Base-by-base conservation (phyloP, 768 basidiomycete genomes). In the Suillus clintonianus region DNA sequence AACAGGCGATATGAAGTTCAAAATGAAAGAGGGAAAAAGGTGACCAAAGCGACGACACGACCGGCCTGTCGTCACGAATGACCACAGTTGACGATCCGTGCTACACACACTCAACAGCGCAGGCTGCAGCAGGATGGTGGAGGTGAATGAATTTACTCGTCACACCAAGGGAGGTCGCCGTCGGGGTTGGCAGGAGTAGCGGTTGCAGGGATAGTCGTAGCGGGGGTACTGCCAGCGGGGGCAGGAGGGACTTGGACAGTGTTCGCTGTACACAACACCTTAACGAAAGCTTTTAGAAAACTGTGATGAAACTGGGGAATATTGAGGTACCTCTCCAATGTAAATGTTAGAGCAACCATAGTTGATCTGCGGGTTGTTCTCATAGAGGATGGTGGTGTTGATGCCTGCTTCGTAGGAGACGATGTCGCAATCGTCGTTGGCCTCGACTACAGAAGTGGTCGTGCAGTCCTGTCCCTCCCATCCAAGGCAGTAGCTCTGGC, bases 281-380 rank as follows among this genome's bases (percentile, higher is more conserved):
- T 48, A 56, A 41, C 17, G 17, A 34, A 32, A n/a, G 27, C 13
- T 34, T 19, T 50, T 37, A 22, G 10, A 43, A 43, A 11, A 53
- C 51, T 37, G 59, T 2, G 11, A 54, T 2, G 32, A 24, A 57
- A 22, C 53, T 36, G 30, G 4, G 2, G 14, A 41, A 10, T 50
- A 48, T 3, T 19, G 9, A 79, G 82, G 61, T 57, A 92, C 91
- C 85, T 92, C 89, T 70, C 88, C 90, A 62, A 89, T 71, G 76
- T 92, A 91, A 73, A 94, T 79, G 79, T 92, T 92, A 67, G 68
- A 76, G 75, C 86, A 90, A 0, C 72, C 77, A 0, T 53, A 3
- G 68, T 85, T 66, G 68, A 93, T 81, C 74, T 92, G 87, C 22
- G 90, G 92, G 84, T 94, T 94, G 85, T 93, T 92, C 63, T 66